Evolutionary conservation across 495 filamentous ascomycete species (phyloP).

Genomic region (Podospora sp.): DNA sequence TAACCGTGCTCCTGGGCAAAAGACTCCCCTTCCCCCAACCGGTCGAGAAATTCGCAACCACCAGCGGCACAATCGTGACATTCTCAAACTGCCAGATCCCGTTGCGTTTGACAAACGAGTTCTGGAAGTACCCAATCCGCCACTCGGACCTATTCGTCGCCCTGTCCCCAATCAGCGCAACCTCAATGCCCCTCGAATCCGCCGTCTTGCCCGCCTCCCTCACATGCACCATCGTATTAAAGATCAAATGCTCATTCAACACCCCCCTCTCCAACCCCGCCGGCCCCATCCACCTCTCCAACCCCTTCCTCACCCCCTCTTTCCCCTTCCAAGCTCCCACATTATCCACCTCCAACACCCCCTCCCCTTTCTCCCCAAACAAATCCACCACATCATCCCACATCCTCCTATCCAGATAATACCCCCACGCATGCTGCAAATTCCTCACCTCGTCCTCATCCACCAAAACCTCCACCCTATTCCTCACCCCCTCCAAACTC

Average conservation of each 20-base stretch:
- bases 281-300: conserved; percentile 25
- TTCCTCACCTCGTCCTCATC: conserved; percentile 29
- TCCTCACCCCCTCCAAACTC: conserved; percentile 10
- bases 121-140: conserved; percentile 22
- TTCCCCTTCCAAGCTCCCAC: not conserved
- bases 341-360: not conserved
- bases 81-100: conserved; percentile 23
- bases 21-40: conserved; percentile 24
- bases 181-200: conserved; percentile 20
- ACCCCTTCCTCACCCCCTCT: conserved; percentile 14
- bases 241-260: conserved; percentile 27
- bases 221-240: conserved; percentile 19
- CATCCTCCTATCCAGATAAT: conserved; percentile 26
- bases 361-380: conserved; percentile 7
- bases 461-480: conserved; percentile 17
- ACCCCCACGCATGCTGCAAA: conserved; percentile 24
- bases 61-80: conserved; percentile 13
- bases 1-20: not conserved
- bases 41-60: conserved; percentile 20
- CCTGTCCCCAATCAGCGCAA: conserved; percentile 21
- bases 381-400: conserved; percentile 24
- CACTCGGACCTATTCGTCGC: conserved; percentile 10
- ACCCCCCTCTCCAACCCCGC: conserved; percentile 18
- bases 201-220: conserved; percentile 5
- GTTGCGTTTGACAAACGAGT: conserved; percentile 22